Base-by-base conservation (phyloP, 179 eudicot species). In the Spinacia oleracea region DNA sequence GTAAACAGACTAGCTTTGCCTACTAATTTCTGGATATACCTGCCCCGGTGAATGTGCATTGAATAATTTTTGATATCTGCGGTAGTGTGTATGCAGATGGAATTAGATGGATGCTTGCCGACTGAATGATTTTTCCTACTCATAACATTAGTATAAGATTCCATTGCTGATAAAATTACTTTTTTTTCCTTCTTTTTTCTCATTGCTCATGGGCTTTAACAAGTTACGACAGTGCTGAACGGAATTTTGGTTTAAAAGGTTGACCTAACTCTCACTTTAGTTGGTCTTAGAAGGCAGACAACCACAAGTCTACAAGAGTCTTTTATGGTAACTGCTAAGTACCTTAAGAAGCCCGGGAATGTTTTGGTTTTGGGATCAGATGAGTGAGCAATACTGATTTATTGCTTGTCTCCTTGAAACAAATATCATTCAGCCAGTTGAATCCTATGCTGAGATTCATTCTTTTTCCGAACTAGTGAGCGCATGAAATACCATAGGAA, bases 1-100 rank as follows among this genome's bases (percentile, higher is more conserved):
- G 97, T 93, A 87, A 77, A 34, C 55, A 38, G 8, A 68, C 31
- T 34, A 5, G 6, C 46, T 59, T 73, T 72, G 31, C 42, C 59
- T 60, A 29, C 14, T 51, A 3, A 5, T 70, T 29, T 14, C 31
- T 80, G 56, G 75, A 70, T 43, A 64, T 51, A 32, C 69, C 50
- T 67, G 46, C 25, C 31, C 14, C 46, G 32, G 59, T 68, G 20
- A 35, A 31, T 72, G 32, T 56, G 51, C 21, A 35, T 66, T 9
- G 34, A 45, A 40, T 55, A 12, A 16, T 1, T 69, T 55, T 32
- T 25, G 32, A 34, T 80, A 27, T 42, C 51, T 77, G n/a, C n/a
- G n/a, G n/a, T n/a, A n/a, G n/a, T n/a, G n/a, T n/a, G n/a, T 43
- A 21, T 65, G 67, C 34, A 65, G 68, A 65, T 76, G 34, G 70